These are phyloP conservation scores for Fusarium equiseti DNA, from an alignment of 2,329 filamentous ascomycete species.

Conservation along the genomic window DNA sequence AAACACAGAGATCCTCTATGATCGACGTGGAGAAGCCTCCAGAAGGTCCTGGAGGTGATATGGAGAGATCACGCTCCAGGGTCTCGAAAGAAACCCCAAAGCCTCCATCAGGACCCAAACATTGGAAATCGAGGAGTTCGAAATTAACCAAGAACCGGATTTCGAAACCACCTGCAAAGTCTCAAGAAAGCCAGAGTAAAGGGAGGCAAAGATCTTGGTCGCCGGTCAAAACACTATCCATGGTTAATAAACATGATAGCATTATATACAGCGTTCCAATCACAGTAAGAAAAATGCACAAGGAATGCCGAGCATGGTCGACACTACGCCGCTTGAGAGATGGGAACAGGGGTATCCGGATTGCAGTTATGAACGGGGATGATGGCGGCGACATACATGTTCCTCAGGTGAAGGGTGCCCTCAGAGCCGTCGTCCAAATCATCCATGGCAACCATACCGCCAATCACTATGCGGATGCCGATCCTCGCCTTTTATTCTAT, in stretches of 20 bases:
- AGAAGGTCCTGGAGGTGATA: background rate
- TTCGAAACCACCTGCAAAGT: background rate
- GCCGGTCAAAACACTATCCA: background rate
- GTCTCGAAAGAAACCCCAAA: background rate
- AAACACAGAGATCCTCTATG: background rate
- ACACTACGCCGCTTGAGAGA: background rate
- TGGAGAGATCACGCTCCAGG: background rate
- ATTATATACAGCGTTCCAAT: background rate
- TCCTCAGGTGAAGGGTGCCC: background rate
- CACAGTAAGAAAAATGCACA: background rate
- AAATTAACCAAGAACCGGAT: background rate
- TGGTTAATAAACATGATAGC: background rate
- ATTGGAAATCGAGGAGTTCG: background rate
- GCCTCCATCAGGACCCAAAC: background rate
- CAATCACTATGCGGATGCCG: background rate
- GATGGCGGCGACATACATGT: background rate
- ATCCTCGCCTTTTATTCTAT: slow-evolving; percentile 30
- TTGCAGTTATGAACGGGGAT: background rate
- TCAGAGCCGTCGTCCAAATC: slow-evolving; percentile 16
- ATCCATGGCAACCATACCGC: slow-evolving; percentile 4
- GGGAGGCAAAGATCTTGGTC: background rate
- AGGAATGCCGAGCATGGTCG: background rate
- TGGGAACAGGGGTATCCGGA: background rate
- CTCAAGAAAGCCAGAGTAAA: background rate
- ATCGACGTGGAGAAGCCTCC: background rate